Conservation (phyloP, 2,329 filamentous ascomycete genomes). For the Plectosphaerella sp. region DNA sequence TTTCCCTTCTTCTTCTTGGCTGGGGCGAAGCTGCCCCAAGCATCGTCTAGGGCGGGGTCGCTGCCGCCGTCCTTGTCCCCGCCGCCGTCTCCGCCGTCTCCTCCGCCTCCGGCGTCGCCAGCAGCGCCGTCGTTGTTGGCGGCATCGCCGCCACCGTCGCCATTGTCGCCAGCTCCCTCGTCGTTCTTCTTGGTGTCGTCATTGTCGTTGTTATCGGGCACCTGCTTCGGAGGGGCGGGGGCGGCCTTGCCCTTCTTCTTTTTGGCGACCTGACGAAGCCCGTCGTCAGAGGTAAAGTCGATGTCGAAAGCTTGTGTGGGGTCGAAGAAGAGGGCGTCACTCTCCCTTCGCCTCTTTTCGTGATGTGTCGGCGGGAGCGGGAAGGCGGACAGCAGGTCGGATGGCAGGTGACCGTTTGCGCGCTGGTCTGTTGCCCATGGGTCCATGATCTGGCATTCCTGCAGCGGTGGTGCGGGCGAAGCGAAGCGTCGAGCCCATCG, state of each 20-base stretch:
- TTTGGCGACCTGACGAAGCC: slow-evolving; percentile 49
- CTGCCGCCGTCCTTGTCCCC: slow-evolving; percentile 27
- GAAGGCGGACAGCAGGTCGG: slow-evolving; percentile 14
- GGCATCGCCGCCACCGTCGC: slow-evolving; percentile 21
- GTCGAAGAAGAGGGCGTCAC: slow-evolving; percentile 37
- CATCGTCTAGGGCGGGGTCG: slow-evolving; percentile 42
- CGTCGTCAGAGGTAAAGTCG: slow-evolving; percentile 53
- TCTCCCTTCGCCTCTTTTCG: slow-evolving; percentile 9
- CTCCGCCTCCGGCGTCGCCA: slow-evolving; percentile 21
- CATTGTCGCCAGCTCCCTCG: slow-evolving; percentile 24
- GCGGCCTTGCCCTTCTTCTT: slow-evolving; percentile 52
- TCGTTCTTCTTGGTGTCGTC: slow-evolving; percentile 32
- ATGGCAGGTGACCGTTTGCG: slow-evolving; percentile 19
- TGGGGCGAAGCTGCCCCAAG: slow-evolving; percentile 44
- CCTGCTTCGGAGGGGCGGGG: slow-evolving; percentile 22
- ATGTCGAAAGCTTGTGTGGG: slow-evolving; percentile 41
- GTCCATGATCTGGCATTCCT: slow-evolving; percentile 21
- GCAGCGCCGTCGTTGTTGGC: slow-evolving; percentile 27
- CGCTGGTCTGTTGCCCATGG: slow-evolving; percentile 23
- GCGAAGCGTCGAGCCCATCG: slow-evolving; percentile 28
- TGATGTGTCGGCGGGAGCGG: slow-evolving; percentile 16
- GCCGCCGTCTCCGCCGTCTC: slow-evolving; percentile 24
- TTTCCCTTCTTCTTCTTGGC: slow-evolving; percentile 55
- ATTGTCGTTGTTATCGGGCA: slow-evolving; percentile 37
- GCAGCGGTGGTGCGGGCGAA: slow-evolving; percentile 5